phyloP scores from a whole-genome alignment of 2,329 filamentous ascomycete genomes.

The Penicillium sp. region DNA sequence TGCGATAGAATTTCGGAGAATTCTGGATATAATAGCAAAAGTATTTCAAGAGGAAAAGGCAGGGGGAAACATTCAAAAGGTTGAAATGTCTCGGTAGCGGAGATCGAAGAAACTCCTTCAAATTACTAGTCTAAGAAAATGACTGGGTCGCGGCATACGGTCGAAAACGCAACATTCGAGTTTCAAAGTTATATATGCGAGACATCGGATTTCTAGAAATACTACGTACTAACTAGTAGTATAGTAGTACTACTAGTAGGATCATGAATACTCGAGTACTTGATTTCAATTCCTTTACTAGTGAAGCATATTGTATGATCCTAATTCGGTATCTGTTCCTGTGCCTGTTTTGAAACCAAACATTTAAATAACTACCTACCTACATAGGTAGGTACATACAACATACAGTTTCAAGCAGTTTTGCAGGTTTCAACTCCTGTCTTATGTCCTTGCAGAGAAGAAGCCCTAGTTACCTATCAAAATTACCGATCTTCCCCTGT shows the following conservation, averaged over 20 bases:
- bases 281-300: neutral
- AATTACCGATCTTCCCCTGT: neutral
- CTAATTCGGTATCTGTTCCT: neutral
- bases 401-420: neutral
- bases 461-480: slow-evolving; percentile 2
- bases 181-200: slow-evolving; percentile 6
- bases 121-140: slow-evolving; percentile 20
- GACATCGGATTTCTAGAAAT: neutral
- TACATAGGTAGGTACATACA: no score
- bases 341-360: neutral
- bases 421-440: slow-evolving; percentile 7
- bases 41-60: neutral
- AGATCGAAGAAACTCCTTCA: slow-evolving; percentile 15
- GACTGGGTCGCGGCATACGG: slow-evolving; percentile 22
- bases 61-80: neutral
- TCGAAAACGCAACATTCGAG: slow-evolving; percentile 12
- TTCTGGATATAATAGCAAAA: neutral
- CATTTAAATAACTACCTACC: neutral
- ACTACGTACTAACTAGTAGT: no score
- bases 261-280: neutral
- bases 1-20: neutral
- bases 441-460: slow-evolving; percentile 7
- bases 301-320: neutral
- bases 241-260: no score
- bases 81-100: slow-evolving; percentile 2